A percentile compares a stretch with the other conserved stretches of the same genome.
Evolutionary conservation across 2,329 filamentous ascomycete species (phyloP).

Genomic region (Tolypocladium sp.): DNA sequence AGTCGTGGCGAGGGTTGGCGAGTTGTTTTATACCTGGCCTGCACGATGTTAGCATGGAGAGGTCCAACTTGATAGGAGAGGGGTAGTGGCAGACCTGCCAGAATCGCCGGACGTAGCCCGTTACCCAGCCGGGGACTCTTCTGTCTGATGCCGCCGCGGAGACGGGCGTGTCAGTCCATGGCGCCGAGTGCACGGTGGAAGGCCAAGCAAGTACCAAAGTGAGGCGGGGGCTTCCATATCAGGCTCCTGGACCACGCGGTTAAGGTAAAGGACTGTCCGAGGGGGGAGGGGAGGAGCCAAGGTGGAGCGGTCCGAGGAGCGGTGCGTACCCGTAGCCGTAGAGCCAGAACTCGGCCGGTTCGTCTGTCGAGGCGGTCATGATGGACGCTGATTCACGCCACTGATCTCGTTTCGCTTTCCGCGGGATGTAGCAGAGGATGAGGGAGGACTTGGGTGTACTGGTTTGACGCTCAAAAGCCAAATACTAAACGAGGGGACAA

Average conservation of each 20-base stretch:
- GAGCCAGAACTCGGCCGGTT: slow-evolving; percentile 72
- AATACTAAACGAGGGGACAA: background rate
- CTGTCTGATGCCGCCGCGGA: slow-evolving; percentile 47
- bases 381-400: background rate
- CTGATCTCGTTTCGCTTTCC: background rate
- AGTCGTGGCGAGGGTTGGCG: background rate
- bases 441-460: background rate
- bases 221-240: slow-evolving; percentile 96
- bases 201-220: slow-evolving; percentile 61
- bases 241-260: slow-evolving; percentile 53
- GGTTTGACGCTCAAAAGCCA: no score
- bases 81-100: slow-evolving; percentile 69
- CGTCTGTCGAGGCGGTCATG: background rate
- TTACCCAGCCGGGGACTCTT: slow-evolving; percentile 81
- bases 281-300: slow-evolving; percentile 2
- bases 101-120: slow-evolving; percentile 88
- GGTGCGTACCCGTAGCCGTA: slow-evolving; percentile 83
- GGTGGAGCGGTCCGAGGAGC: background rate
- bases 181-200: background rate
- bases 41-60: background rate
- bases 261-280: background rate
- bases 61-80: slow-evolving; percentile 1
- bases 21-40: slow-evolving; percentile 1
- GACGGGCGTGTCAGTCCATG: background rate
- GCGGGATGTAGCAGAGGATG: background rate